Base-by-base conservation (phyloP, 208 protist genomes). In the Trypanosoma avium region DNA sequence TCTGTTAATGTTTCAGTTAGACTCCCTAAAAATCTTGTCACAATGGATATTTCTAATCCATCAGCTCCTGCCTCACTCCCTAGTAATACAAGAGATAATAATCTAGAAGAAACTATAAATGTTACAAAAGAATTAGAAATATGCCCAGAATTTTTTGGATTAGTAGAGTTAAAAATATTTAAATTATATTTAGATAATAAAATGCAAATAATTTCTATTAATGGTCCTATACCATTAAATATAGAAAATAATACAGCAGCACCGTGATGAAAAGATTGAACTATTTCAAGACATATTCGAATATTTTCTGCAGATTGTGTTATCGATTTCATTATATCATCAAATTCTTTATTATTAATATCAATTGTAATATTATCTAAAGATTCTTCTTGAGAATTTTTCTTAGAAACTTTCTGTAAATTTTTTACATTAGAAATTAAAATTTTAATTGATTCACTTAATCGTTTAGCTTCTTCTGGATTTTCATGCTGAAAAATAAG, bases 221-320 rank as follows among this genome's bases (percentile, higher is more conserved):
- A n/a, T 21, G 63, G 43, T 2, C 5, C 43, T 45, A 69, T 12
- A 47, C 63, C 63, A 35, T 61, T 22, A 45, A 24, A 35, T 24
- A 79, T 46, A 9, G 53, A 24, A 32, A 79, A 79, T 3, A 78
- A 22, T 10, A 73, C 67, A 1, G 72, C 53, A 33, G 72, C 72
- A 55, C 72, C 72, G 10, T 26, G 43, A 54, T 67, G 60, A 49
- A 61, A 63, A 4, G 35, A 52, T 17, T 73, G 57, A 1, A 68
- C 40, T 2, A 78, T 40, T 21, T 24, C 35, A 49, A 66, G 38
- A 29, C 61, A 67, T 6, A 19, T 27, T n/a, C 47, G 22, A 15
- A 78, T 21, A 43, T 26, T 33, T 33, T 52, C 21, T 13, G 27
- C 27, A 12, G 35, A 33, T 36, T 52, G 56, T 2, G 58, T n/a